Evolutionary conservation across 257 asterid genomes (phyloP).

Genomic region (Lavandula angustifolia): DNA sequence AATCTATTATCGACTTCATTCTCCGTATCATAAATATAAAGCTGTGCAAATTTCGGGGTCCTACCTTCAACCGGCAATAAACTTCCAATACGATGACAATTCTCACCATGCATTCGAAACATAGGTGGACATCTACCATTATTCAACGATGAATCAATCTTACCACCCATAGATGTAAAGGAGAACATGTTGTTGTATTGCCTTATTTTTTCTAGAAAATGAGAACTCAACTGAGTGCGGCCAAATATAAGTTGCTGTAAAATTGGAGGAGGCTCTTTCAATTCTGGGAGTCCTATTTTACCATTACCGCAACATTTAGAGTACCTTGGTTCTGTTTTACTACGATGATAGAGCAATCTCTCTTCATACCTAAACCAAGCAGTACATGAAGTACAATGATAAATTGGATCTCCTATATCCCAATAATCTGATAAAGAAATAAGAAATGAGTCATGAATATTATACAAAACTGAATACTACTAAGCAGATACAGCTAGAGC

Average conservation of each 20-base stretch:
- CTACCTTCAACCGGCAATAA: not conserved
- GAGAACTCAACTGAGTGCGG: not conserved
- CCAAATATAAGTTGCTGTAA: not conserved
- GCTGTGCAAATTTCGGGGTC: not conserved
- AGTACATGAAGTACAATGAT: not conserved
- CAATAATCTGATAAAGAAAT: not conserved
- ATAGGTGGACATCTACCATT: not conserved
- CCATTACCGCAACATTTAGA: not conserved
- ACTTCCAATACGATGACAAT: not conserved
- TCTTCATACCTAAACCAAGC: not conserved
- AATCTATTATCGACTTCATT: not conserved
- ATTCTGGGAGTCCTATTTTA: not conserved
- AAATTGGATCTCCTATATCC: not conserved
- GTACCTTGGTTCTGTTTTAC: not conserved
- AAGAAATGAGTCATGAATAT: no score
- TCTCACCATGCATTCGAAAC: not conserved
- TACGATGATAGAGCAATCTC: not conserved
- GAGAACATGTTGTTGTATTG: not conserved
- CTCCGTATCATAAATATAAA: not conserved
- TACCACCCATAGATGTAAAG: not conserved
- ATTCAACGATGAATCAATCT: not conserved
- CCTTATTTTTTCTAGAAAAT: not conserved
- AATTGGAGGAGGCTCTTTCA: not conserved
- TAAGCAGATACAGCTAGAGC: no score
- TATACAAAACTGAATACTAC: no score